Base-by-base conservation (phyloP, 768 basidiomycete species). In the Agaricus subrufescens region DNA sequence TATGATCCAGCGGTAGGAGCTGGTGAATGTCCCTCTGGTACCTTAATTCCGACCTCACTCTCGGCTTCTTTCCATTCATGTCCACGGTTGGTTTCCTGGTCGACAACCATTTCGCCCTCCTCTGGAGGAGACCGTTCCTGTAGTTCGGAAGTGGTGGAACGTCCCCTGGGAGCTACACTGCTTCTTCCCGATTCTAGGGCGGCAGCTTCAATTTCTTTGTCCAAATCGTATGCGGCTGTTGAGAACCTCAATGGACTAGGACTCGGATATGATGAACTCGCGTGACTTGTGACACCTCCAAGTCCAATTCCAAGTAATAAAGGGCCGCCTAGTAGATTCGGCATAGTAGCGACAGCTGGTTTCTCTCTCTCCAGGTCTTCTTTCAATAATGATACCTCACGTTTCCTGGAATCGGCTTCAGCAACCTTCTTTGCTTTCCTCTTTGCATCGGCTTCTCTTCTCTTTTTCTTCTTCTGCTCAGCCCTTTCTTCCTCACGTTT, bases 1-100 rank as follows among this genome's bases (percentile, higher is more conserved):
- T 75, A 79, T 25, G 83, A 84, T 11, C 72, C 69, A 39, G 71
- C 71, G 3, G 81, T 82, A 19, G 77, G 79, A 29, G 79, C 77
- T 31, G 82, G 81, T 0, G 82, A 83, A 56, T 65, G 59, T 26
- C 51, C 53, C 27, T 61, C 48, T 40, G 58, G 15, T 27, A 48
- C 37, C 34, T 48, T 54, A 27, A 46, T 74, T 64, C 3, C 71
- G 66, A 45, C 73, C 70, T 54, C 75, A 72, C 43, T 61, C 61
- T 51, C 57, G 30, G 52, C 57, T 25, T 57, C 50, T 34, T 15
- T 48, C 34, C 25, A 52, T 9, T 55, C 59, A 30, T 51, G 62
- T 46, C 49, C 59, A 29, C 65, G 62, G 48, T 19, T 15, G n/a
- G 3, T 14, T 12, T 62, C 30, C 15, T 34, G 40, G 15, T 52